These are phyloP conservation scores for Leccinum boreale DNA, from an alignment of 768 basidiomycete genomes.

Conservation along the genomic window DNA sequence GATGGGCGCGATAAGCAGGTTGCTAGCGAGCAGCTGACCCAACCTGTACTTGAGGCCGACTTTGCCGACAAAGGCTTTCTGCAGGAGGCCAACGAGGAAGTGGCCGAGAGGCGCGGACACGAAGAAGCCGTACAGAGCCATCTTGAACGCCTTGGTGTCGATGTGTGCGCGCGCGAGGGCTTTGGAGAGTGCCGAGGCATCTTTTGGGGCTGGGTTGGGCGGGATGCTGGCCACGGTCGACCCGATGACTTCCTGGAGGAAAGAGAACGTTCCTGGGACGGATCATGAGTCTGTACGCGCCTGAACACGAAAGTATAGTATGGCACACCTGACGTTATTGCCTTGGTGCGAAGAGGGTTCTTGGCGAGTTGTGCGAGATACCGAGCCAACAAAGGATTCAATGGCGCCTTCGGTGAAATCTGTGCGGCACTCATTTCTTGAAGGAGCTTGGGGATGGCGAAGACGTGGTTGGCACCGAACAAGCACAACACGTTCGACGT, in stretches of 20 bases:
- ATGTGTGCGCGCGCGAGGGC: constrained; percentile 56
- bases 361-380: constrained; percentile 67
- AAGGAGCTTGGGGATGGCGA: neutral
- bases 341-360: constrained; percentile 79
- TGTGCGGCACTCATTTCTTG: constrained; percentile 36
- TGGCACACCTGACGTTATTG: constrained; percentile 59
- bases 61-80: constrained; percentile 75
- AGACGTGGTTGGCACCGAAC: neutral
- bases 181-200: constrained; percentile 52
- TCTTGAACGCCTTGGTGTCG: constrained; percentile 72
- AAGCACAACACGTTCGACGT: no score
- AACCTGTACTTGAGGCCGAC: constrained; percentile 61
- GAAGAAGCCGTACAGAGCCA: constrained; percentile 80
- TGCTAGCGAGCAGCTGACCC: constrained; percentile 72
- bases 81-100: constrained; percentile 65
- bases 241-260: constrained; percentile 79
- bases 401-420: constrained; percentile 17
- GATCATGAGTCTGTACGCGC: neutral
- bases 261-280: constrained; percentile 47
- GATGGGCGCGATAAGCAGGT: constrained; percentile 73
- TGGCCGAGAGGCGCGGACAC: constrained; percentile 83
- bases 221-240: constrained; percentile 66
- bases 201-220: constrained; percentile 44
- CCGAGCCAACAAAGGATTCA: constrained; percentile 53
- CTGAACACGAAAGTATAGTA: neutral